Conservation (phyloP, 805 yeast species). For the Candida germanica region DNA sequence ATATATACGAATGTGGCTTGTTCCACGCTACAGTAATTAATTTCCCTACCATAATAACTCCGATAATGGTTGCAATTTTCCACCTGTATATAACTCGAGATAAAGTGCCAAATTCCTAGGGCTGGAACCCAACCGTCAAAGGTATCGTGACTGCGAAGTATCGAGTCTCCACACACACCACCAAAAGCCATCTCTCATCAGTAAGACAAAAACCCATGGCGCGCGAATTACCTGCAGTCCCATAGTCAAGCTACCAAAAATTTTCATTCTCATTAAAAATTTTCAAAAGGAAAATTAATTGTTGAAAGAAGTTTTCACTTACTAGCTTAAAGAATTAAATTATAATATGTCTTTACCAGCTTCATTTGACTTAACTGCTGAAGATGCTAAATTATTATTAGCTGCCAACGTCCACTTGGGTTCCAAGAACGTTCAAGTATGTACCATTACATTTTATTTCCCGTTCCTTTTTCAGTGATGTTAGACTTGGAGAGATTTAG, state of each 20-base stretch:
- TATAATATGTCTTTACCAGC: constrained; percentile 74
- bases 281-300: constrained; percentile 8
- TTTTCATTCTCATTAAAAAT: constrained; percentile 11
- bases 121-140: not conserved
- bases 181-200: too few species aligned
- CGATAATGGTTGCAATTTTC: too few species aligned
- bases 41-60: too few species aligned
- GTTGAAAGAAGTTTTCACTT: constrained; percentile 8
- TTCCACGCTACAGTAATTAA: too few species aligned
- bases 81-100: too few species aligned
- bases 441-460: constrained; percentile 28
- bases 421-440: constrained; percentile 98
- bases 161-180: not conserved
- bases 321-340: constrained; percentile 8
- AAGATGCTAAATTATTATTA: constrained; percentile 97
- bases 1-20: too few species aligned
- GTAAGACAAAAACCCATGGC: not conserved
- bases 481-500: too few species aligned
- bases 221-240: constrained; percentile 11
- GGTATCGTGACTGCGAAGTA: not conserved
- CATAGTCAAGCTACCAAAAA: constrained; percentile 10
- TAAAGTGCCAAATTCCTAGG: too few species aligned
- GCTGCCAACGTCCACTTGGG: constrained; percentile 99
- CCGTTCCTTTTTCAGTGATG: not conserved
- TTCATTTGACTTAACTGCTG: constrained; percentile 90